Base-by-base conservation (phyloP, 2,329 filamentous ascomycete genomes). In the Neonectria hederae region DNA sequence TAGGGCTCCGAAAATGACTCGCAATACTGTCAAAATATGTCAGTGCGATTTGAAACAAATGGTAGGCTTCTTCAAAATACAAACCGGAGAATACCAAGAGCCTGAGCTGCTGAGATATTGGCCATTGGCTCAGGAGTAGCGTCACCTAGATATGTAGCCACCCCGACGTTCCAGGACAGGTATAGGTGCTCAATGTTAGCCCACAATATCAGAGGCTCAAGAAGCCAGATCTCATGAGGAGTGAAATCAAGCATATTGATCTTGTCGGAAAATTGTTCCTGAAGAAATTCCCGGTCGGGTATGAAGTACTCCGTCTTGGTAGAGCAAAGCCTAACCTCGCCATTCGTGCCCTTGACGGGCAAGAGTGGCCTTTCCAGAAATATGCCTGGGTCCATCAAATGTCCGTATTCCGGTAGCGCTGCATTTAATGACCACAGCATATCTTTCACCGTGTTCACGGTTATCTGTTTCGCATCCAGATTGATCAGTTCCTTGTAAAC, bases 241-340 rank as follows among this genome's bases (percentile, higher is more conserved):
- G 68, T 68, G 11, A 72, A 72, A 2, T 73, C 69, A 3, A 72
- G 48, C n/a, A 73, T 3, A 1, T 62, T 63, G 5, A 73, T n/a
- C 3, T 62, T 63, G 1, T 55, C 63, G 1, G 51, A 17, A 17
- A 72, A 72, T 1, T 65, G 59, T 0, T 66, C 48, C 10, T 65
- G 49, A 11, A 72, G 52, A 5, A 68, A 54, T 21, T 70, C 58
- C 4, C 66, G 63, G 9, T 72, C 70, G 0, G 69, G 58, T 9
- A 72, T 65, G 0, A 62, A 71, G 35, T 70, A 72, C 7, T 72
- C 65, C 49, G 63, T 61, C 7, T 54, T 61, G n/a, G 62, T 53
- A 8, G 70, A 66, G 56, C 60, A 65, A 2, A 72, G 38, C 5
- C 64, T 43, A 9, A 69, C 57, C 1, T 61, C 26, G 7, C 62